A percentile compares a stretch with the other conserved stretches of the same genome.
These are phyloP conservation scores for Aquilaria yunnanensis DNA, from an alignment of 345 rosid species.

Conservation along the genomic window DNA sequence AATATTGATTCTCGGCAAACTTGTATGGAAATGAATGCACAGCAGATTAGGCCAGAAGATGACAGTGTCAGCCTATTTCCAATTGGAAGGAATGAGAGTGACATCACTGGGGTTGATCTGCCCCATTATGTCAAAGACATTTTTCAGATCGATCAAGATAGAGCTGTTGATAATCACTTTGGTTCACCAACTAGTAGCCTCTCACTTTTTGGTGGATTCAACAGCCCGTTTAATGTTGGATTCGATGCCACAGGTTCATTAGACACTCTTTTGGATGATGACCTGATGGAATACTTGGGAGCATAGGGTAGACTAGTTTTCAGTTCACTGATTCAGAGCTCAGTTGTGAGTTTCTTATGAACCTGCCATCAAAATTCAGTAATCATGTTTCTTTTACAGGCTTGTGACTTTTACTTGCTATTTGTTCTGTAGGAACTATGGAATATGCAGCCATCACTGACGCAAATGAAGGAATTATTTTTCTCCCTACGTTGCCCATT, in stretches of 20 bases:
- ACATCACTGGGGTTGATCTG: constrained; percentile 28
- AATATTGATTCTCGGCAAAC: constrained; percentile 34
- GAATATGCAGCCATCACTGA: constrained; percentile 7
- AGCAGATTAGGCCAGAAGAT: constrained; percentile 31
- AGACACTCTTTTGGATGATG: constrained; percentile 24
- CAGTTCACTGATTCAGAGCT: constrained; percentile 21
- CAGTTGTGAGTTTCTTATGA: constrained; percentile 13
- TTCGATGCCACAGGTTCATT: constrained; percentile 16
- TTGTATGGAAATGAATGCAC: constrained; percentile 31
- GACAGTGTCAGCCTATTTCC: constrained; percentile 25
- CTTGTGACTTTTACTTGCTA: not conserved
- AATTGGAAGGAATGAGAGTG: constrained; percentile 36
- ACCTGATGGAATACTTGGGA: constrained; percentile 27
- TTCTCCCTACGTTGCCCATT: not conserved
- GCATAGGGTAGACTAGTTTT: constrained; percentile 26
- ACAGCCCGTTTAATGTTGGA: constrained; percentile 26
- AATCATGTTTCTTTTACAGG: not conserved
- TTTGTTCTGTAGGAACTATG: constrained; percentile 8
- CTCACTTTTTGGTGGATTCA: constrained; percentile 34
- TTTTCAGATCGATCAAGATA: constrained; percentile 51
- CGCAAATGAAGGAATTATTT: constrained; percentile 10
- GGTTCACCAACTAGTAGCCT: constrained; percentile 46
- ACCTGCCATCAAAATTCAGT: constrained; percentile 1
- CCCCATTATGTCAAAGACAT: constrained; percentile 32
- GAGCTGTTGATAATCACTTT: constrained; percentile 47